Conservation (phyloP, 2,329 filamentous ascomycete genomes). For the Calonectria ilicicola region DNA sequence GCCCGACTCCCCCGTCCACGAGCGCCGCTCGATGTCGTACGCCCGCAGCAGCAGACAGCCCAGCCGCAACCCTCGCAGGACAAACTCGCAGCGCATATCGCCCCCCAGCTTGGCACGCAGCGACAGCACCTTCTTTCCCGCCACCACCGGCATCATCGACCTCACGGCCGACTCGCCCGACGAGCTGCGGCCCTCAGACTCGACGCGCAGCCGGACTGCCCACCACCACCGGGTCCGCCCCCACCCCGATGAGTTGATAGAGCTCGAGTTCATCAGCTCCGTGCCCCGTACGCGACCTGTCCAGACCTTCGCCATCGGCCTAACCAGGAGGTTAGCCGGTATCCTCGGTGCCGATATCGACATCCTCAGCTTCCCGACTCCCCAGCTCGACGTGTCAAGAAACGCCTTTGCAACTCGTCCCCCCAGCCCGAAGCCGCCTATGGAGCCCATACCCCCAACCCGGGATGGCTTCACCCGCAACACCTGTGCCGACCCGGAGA, state of each 20-base stretch:
- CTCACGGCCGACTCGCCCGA: slow-evolving; percentile 61
- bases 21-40: slow-evolving; percentile 45
- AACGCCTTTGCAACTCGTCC: slow-evolving; percentile 48
- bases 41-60: slow-evolving; percentile 20
- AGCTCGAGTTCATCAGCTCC: slow-evolving; percentile 39
- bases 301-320: slow-evolving; percentile 35
- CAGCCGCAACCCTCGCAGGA: slow-evolving; percentile 54
- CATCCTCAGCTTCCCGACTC: slow-evolving; percentile 35
- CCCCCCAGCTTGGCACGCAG: slow-evolving; percentile 58
- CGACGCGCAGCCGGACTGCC: slow-evolving; percentile 28
- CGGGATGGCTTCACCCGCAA: slow-evolving; percentile 84
- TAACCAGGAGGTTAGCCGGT: slow-evolving; percentile 42
- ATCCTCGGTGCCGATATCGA: slow-evolving; percentile 39
- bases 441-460: slow-evolving; percentile 74
- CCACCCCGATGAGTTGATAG: slow-evolving; percentile 39
- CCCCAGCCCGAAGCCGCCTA: slow-evolving; percentile 55
- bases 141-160: slow-evolving; percentile 59
- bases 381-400: slow-evolving; percentile 40
- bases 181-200: slow-evolving; percentile 42
- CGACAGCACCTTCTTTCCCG: slow-evolving; percentile 56
- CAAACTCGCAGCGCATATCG: slow-evolving; percentile 53
- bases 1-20: slow-evolving; percentile 58
- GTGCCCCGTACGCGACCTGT: slow-evolving; percentile 22
- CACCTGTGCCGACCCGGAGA: slow-evolving; percentile 55
- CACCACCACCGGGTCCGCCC: slow-evolving; percentile 21